Evolutionary conservation across 495 filamentous ascomycete species (phyloP).

Genomic region (Lentithecium fluviatile): DNA sequence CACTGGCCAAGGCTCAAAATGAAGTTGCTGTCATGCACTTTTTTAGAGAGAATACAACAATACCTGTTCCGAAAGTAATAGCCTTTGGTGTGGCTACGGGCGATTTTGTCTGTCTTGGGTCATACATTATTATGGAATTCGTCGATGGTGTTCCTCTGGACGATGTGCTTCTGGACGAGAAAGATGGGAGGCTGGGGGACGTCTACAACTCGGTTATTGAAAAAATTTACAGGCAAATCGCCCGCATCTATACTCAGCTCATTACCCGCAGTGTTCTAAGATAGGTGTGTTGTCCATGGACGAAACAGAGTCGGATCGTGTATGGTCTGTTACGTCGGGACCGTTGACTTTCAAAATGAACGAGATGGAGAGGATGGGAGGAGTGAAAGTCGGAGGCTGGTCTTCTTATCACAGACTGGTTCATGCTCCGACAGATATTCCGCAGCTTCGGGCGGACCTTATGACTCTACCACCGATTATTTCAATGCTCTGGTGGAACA

Average conservation of each 20-base stretch:
- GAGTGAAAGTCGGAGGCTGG: neutral
- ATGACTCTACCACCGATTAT: neutral
- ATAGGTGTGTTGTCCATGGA: slow-evolving; percentile 3
- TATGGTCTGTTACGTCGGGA: slow-evolving; percentile 7
- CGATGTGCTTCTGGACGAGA: slow-evolving; percentile 1
- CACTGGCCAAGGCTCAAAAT: slow-evolving; percentile 5
- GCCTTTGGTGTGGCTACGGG: neutral
- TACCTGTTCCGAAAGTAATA: slow-evolving; percentile 11
- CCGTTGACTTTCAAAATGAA: slow-evolving; percentile 19
- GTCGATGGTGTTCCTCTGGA: neutral
- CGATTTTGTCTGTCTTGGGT: slow-evolving; percentile 1
- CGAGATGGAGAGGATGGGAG: slow-evolving; percentile 9
- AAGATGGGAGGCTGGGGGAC: neutral
- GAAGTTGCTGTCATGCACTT: slow-evolving; percentile 14
- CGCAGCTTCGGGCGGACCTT: neutral
- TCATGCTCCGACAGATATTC: neutral
- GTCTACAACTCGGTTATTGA: neutral
- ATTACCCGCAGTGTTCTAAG: neutral
- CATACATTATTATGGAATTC: slow-evolving; percentile 15
- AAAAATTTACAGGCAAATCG: slow-evolving; percentile 11
- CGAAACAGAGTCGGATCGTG: slow-evolving; percentile 8
- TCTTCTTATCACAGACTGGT: neutral
- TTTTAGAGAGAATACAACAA: slow-evolving; percentile 6
- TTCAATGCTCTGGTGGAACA: neutral
- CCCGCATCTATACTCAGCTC: slow-evolving; percentile 7